Base-by-base conservation (phyloP, 768 basidiomycete genomes). In the Tubosaeta sp. region DNA sequence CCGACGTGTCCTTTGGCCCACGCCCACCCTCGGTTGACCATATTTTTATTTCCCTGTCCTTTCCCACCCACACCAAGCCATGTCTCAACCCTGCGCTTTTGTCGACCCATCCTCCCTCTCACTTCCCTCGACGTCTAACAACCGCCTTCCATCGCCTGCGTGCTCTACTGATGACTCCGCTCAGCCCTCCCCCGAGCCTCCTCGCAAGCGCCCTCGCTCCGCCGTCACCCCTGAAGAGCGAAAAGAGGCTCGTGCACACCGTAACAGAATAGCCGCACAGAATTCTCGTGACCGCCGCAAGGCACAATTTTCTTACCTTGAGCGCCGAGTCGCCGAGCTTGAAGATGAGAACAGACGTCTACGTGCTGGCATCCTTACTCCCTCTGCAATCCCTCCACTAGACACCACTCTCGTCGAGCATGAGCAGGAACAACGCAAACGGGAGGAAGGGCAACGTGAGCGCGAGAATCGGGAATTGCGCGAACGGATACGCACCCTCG, bases 201-300 rank as follows among this genome's bases (percentile, higher is more conserved):
- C 87, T 25, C 84, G 88, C 59, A 92, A 92, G 65, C 87, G 90
- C 25, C 67, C 81, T 30, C 84, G 90, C 60, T 76, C 84, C 8
- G 78, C 79, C 10, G 42, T 76, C 22, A 73, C 81, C 6, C 73
- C 85, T 0, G 90, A 91, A 55, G 88, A 91, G 62, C 87, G 88
- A 69, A 88, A 82, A 60, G 90, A 92, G 66, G 90, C 88, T 43
- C 79, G 93, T 57, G 91, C 89, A 14, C 90, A 93, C 71, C 84
- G 93, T 50, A 95, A 95, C 71, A 81, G 92, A 45, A 90, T 94
- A 67, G 93, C 93, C 2, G 92, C 92, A 6, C 93, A 95, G 75
- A 88, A 93, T 73, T 90, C 88, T 11, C 84, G 93, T 40, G 93
- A 95, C 73, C 80, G 88, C 59, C 81, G 91, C 50, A 95, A 95